Base-by-base conservation (phyloP, 2,329 filamentous ascomycete genomes). In the Ophiocordyceps camponoti-floridani region DNA sequence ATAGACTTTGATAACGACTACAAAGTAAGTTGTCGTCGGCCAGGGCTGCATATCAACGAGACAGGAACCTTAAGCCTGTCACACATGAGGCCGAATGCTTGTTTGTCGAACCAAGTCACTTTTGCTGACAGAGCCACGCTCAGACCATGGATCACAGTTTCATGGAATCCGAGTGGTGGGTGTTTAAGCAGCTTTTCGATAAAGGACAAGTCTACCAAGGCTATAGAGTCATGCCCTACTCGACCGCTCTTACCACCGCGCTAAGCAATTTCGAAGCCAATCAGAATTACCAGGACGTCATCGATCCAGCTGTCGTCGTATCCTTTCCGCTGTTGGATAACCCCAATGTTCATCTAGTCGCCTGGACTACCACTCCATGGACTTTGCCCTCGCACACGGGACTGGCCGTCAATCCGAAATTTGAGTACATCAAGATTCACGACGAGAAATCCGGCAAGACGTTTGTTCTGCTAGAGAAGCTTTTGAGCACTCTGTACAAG, bases 1-100 rank as follows among this genome's bases (percentile, higher is more conserved):
- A 91, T 95, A 55, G 89, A 95, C 63, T 95, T 96, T 54, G 89
- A 96, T 63, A 91, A 94, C 54, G 86, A 95, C 61, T 95, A 94
- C 70, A 94, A 94, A 77, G 79, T 79, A 56, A 50, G 58, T 4
- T 33, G 27, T 19, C 13, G 4, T 26, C n/a, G 9, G 10, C 3
- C 19, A 19, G 12, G 16, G 14, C 10, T 13, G 26, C 6, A 16
- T 1, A 10, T 18, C 7, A 2, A 40, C n/a, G 23, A 23, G 23
- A 23, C 23, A 23, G 5, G 23, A 23, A 3, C 23, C 23, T 5
- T 3, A 23, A 23, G 23, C 23, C 23, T 23, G 5, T 23, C 23
- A 23, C 23, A 14, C 26, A 18, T n/a, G 37, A 10, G 28, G 31
- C 10, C 28, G 11, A 23, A 5, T 10, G 14, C 33, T 13, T n/a